Conservation (phyloP, 768 basidiomycete genomes). For the Phylloporus scabripes region DNA sequence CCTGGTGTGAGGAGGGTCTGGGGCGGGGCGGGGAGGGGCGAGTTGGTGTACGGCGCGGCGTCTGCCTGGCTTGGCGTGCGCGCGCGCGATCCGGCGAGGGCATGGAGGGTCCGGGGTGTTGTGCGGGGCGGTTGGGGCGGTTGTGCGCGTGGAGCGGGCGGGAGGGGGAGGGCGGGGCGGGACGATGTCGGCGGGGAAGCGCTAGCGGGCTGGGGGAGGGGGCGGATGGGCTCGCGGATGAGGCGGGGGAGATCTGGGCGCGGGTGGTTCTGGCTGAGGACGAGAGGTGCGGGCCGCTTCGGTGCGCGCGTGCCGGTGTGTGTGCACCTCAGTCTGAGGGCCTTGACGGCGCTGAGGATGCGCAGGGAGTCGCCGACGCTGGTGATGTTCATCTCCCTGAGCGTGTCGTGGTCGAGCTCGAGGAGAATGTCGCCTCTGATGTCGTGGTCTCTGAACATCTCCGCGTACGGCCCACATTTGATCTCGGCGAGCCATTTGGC, state of each 20-base stretch:
- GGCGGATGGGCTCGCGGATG: constrained; percentile 49
- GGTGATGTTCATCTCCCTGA: constrained; percentile 86
- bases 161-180: constrained; percentile 32
- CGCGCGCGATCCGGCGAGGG: constrained; percentile 29
- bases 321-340: constrained; percentile 56
- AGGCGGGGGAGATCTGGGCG: constrained; percentile 68
- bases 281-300: constrained; percentile 75
- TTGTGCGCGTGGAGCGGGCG: constrained; percentile 63
- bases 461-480: constrained; percentile 63
- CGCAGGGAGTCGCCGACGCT: constrained; percentile 91
- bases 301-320: constrained; percentile 25
- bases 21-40: constrained; percentile 38
- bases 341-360: constrained; percentile 80
- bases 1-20: constrained; percentile 38
- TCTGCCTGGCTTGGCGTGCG: constrained; percentile 60
- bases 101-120: constrained; percentile 22
- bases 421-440: constrained; percentile 89
- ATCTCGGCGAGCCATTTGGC: constrained; percentile 75
- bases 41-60: constrained; percentile 38
- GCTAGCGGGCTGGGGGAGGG: constrained; percentile 27
- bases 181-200: constrained; percentile 10
- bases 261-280: constrained; percentile 50
- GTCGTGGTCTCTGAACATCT: constrained; percentile 76
- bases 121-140: constrained; percentile 47
- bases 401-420: constrained; percentile 79